Base-by-base conservation (phyloP, 371 early-diverging fungal genomes). In the Apophysomyces trapeziformis region DNA sequence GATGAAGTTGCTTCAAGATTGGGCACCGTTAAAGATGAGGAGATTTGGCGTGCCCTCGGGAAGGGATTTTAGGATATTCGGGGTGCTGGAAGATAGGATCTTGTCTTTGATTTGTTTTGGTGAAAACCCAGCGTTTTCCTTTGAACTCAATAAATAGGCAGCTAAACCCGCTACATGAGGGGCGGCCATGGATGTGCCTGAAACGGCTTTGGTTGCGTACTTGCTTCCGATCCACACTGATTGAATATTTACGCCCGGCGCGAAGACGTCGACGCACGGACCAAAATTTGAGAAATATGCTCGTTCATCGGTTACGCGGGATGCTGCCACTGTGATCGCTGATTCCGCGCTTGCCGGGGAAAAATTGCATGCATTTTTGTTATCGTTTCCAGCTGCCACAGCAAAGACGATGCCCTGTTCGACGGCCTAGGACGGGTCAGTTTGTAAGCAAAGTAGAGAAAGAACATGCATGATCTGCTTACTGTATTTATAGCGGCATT, bases 111-210 rank as follows among this genome's bases (percentile, higher is more conserved):
- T 86, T 65, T 92, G 86, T 69, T 91, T 85, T 62, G 96, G 91
- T 4, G 91, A 85, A 38, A 90, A 87, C 14, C 78, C 70, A 61
- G 80, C 78, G 62, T 92, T 85, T n/a, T 86, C 77, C 46, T 74
- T 63, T 26, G 83, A 77, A 65, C 88, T 88, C 60, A 93, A 80
- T 78, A 89, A 90, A 75, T 93, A 87, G 35, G 99, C 99, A 59
- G 95, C 86, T 58, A 95, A 84, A 57, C 99, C 99, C 68, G 93
- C 88, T 43, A 96, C 97, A 76, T 99, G 99, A 4, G 99, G 99
- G 9, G 93, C 85, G 35, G 99, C 99, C 99, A 99, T 99, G 47
- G 95, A 95, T 6, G 99, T 99, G 44, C 99, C 99, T 26, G 96
- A 95, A 70, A 96, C 92, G 60, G 90, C 91, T 82, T 92, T 94